Conservation (phyloP, 148 eudicot genomes). For the Camellia japonica region DNA sequence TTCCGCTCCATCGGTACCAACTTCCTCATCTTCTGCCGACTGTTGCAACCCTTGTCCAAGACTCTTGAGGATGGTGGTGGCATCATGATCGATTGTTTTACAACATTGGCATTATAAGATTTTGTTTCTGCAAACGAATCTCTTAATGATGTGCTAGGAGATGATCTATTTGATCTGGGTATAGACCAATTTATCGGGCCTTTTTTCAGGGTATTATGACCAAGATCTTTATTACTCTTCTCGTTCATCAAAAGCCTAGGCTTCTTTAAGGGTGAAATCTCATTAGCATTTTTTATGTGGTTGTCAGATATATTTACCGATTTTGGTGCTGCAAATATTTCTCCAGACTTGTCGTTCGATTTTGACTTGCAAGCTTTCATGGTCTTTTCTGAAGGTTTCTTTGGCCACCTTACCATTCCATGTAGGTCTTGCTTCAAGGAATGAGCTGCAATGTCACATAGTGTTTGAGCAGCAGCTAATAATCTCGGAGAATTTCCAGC, state of each 20-base stretch:
- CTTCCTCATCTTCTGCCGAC: conserved; percentile 53
- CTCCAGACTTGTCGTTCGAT: conserved; percentile 40
- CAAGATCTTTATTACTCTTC: conserved; percentile 30
- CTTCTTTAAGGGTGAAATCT: conserved; percentile 47
- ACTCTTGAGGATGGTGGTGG: conserved; percentile 56
- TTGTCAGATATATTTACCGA: conserved; percentile 27
- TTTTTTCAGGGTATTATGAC: conserved; percentile 33
- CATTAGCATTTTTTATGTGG: conserved; percentile 25
- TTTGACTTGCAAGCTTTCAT: conserved; percentile 69
- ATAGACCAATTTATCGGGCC: conserved; percentile 48
- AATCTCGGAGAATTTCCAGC: conserved; percentile 54
- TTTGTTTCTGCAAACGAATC: conserved; percentile 38
- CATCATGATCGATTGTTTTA: conserved; percentile 36
- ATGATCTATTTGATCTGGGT: conserved; percentile 58
- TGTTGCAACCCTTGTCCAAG: conserved; percentile 40
- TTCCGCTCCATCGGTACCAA: conserved; percentile 48
- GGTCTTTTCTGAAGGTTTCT: conserved; percentile 61
- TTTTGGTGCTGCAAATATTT: conserved; percentile 30
- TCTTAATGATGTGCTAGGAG: conserved; percentile 48
- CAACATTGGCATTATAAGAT: conserved; percentile 29
- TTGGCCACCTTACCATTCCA: conserved; percentile 47
- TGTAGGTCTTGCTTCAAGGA: conserved; percentile 31
- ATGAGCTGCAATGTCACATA: conserved; percentile 53
- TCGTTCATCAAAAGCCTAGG: conserved; percentile 44
- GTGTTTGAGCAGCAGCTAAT: conserved; percentile 71